Evolutionary conservation across 129 eudicot species (phyloP), one percentile per base, ranked within the genome.

Genomic region (Logfia minima): DNA sequence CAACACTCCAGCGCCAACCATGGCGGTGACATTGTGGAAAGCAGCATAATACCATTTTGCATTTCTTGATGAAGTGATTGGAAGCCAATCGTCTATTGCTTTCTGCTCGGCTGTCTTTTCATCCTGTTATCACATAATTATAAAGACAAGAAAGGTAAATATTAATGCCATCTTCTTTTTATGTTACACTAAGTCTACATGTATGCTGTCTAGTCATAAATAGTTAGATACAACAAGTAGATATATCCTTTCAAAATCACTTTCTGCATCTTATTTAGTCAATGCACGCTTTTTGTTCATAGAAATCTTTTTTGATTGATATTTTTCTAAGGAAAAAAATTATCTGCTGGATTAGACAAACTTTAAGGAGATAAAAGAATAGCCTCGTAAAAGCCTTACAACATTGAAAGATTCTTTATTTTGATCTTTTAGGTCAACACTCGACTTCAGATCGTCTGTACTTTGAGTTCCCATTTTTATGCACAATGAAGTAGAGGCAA

Each of bases 11-110:
- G 96, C 96, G 71, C 92, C 96, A 87, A 88, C 96, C 92, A 90
- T 88, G 58, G 96, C 92, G 3, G 96, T 88, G 68, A 90, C 96
- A 21, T 90, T 90, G 89, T 88, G 89, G 64, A 90, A 90, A 80
- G 96, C 92, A 1, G 96, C 76, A 69, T 90, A 90, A 87, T 92
- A 87, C 96, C 96, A 90, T 78, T 90, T 88, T 52, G 96, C 92
- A 41, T 88, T 82, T 61, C 96, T 88, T 8, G 92, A 85, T 72
- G 90, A 86, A 10, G 92, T 90, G 58, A 90, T 83, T 6, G 96
- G 91, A 72, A 88, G 92, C 96, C 96, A 90, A 28, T 80, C 87
- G 32, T 90, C 92, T n/a, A 88, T 84, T 8, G 86, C 87, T 79
- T 85, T 90, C 61, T 90, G 76, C 74, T 85, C 87, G 18, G 75